Evolutionary conservation across 306 rosid genomes (phyloP).

Genomic region (Inga oerstediana): DNA sequence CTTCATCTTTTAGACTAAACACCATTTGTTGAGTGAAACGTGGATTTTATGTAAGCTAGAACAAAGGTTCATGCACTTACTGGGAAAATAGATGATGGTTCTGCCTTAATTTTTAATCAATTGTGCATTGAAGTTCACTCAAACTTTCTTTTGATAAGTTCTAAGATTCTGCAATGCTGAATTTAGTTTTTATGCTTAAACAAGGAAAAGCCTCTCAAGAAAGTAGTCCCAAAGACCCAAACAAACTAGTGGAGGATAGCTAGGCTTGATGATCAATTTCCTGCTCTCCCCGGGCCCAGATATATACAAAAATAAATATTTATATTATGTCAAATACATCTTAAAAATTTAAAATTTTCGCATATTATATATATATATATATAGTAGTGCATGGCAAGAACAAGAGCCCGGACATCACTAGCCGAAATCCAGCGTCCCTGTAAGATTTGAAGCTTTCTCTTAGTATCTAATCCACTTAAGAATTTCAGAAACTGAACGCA

Average conservation of each 20-base stretch:
- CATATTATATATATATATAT: neutral
- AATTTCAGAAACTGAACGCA: neutral
- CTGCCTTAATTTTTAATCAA: neutral
- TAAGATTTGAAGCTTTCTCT: conserved; percentile 3
- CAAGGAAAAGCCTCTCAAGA: neutral
- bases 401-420: neutral
- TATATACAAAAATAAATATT: neutral
- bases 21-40: neutral
- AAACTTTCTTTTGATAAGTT: no score
- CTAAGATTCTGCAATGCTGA: neutral
- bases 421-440: neutral
- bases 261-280: no score
- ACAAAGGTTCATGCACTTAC: neutral
- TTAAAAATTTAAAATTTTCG: no score
- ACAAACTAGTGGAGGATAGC: neutral
- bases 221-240: neutral
- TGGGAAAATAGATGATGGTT: neutral
- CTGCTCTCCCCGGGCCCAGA: neutral
- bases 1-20: neutral
- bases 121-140: neutral
- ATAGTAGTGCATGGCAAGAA: neutral
- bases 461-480: neutral
- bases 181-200: neutral
- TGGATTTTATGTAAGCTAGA: neutral
- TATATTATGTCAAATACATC: no score